Evolutionary conservation across 495 filamentous ascomycete species (phyloP).

Genomic region (Aspergillus affinis): DNA sequence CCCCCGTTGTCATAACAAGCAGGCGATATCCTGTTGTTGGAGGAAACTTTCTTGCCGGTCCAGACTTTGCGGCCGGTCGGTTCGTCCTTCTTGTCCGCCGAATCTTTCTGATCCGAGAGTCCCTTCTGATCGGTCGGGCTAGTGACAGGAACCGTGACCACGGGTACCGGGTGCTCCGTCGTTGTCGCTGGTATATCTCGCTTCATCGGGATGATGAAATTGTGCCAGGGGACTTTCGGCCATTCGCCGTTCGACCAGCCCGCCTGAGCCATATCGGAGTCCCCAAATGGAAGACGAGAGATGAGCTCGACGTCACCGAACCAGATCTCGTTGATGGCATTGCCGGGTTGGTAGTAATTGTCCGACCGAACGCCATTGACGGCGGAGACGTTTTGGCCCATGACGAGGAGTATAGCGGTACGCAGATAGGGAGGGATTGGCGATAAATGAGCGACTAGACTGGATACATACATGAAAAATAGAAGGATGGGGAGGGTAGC

Average conservation of each 20-base stretch:
- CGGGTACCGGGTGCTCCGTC: background rate
- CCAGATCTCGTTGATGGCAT: constrained; percentile 44
- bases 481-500: background rate
- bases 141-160: background rate
- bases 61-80: too few relatives aligned
- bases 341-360: constrained; percentile 34
- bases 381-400: constrained; percentile 38
- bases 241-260: constrained; percentile 30
- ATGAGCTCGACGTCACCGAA: constrained; percentile 34
- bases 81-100: too few relatives aligned
- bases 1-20: background rate
- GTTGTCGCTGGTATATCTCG: constrained; percentile 9
- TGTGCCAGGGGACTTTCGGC: constrained; percentile 44
- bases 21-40: background rate
- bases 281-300: constrained; percentile 40
- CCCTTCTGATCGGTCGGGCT: background rate
- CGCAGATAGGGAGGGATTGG: background rate
- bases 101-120: too few relatives aligned
- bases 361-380: constrained; percentile 34
- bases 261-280: constrained; percentile 36
- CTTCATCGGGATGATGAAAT: constrained; percentile 43
- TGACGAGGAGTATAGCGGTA: constrained; percentile 9
- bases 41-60: background rate
- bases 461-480: background rate
- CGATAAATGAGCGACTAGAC: background rate